Conservation (phyloP, 208 protist genomes). For the Angomonas deanei region DNA sequence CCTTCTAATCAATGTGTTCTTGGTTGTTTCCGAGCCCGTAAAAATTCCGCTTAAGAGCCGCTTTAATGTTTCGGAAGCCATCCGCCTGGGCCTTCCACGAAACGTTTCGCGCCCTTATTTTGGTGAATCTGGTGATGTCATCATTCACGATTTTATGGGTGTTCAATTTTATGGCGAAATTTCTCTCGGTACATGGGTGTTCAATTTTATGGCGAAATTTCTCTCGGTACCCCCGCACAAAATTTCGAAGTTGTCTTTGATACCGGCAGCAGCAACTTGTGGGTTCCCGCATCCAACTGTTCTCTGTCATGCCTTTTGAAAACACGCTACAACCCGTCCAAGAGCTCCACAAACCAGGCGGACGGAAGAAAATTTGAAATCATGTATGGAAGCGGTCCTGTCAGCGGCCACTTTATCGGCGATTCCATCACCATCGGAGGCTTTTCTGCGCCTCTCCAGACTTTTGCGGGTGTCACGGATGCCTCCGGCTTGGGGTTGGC, state of each 20-base stretch:
- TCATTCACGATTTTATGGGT: conserved; percentile 68
- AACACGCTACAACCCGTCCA: conserved; percentile 71
- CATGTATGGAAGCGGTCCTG: conserved; percentile 90
- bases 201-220: too few relatives aligned
- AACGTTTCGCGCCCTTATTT: conserved; percentile 16
- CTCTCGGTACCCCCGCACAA: conserved; percentile 87
- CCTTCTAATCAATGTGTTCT: neutral
- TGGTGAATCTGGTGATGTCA: conserved; percentile 18
- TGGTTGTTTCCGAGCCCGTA: conserved; percentile 9
- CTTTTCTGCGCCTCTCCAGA: conserved; percentile 52
- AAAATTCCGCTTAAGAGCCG: conserved; percentile 24
- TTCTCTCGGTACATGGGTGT: too few relatives aligned
- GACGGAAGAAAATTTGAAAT: conserved; percentile 89
- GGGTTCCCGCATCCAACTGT: conserved; percentile 64
- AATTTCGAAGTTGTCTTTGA: conserved; percentile 78
- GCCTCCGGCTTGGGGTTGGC: conserved; percentile 74
- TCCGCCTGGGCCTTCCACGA: conserved; percentile 17
- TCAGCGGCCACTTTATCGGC: conserved; percentile 82
- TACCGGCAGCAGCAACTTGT: conserved; percentile 68
- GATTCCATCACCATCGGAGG: conserved; percentile 83
- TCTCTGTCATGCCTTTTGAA: conserved; percentile 39
- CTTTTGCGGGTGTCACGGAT: conserved; percentile 86
- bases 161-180: conserved; percentile 91
- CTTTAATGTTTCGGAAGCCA: conserved; percentile 25
- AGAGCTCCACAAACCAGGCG: conserved; percentile 73